Evolutionary conservation across 179 eudicot species (phyloP), one percentile per base, ranked within the genome.

Genomic region (Heliamphora pulchella): DNA sequence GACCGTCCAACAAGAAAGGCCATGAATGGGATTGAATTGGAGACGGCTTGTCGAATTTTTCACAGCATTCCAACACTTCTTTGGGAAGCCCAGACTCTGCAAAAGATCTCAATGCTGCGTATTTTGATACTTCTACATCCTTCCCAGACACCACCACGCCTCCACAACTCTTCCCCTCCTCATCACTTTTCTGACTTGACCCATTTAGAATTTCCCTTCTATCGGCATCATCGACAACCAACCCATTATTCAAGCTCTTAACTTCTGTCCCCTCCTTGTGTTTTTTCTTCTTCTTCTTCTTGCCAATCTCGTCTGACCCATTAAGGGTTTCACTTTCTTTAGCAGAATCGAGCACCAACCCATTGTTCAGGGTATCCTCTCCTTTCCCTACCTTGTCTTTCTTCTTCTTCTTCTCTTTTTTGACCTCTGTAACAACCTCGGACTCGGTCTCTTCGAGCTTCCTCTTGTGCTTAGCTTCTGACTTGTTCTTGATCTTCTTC

Each of bases 21-120:
- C 99, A 96, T 39, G 99, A 88, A 88, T 94, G 92, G 59, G 99
- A 81, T 50, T 96, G 99, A 89, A 96, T 94, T 0, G 99, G 99
- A 11, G 98, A 96, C 1, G 97, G 98, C 81, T 88, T 94, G 13
- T 86, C 86, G 41, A 94, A 96, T 80, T 71, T 87, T 74, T 91
- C 89, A 78, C 99, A 96, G 82, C 99, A 94, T 43, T 89, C 88
- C 81, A 96, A 76, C 63, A 96, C 93, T 50, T 94, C 89, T 2
- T 83, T 82, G 0, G 96, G 84, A 58, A 96, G 87, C 64, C 87
- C 88, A 1, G 96, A 83, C 65, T 94, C 96, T 8, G 81, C 71
- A 79, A 96, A 96, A 13, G 89, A 84, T 43, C 77, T 83, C 89
- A 96, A 83, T 6, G 92, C 85, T 50, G 81, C 57, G 78, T 89